Evolutionary conservation across 768 basidiomycete species (phyloP).

Genomic region (Multifurca ochricompacta): DNA sequence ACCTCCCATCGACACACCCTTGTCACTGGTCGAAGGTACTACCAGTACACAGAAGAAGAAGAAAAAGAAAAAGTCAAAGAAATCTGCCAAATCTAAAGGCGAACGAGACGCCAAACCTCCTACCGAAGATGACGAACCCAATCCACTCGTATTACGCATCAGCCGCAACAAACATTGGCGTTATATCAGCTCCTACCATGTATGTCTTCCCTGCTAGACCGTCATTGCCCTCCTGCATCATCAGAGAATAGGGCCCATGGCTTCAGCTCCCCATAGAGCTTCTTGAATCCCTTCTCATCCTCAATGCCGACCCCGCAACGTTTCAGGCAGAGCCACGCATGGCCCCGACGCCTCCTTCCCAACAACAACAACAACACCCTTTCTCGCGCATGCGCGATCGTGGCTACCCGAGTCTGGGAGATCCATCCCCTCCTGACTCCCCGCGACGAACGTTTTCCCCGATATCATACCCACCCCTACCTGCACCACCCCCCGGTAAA

Average conservation of each 20-base stretch:
- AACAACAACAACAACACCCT: constrained; percentile 21
- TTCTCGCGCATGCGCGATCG: constrained; percentile 35
- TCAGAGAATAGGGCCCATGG: constrained; percentile 68
- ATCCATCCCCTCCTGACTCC: constrained; percentile 32
- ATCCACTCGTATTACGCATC: constrained; percentile 69
- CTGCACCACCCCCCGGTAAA: constrained; percentile 51
- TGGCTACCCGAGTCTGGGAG: constrained; percentile 35
- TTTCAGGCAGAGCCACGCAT: constrained; percentile 40
- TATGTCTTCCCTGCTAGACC: constrained; percentile 34
- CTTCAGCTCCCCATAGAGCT: constrained; percentile 82
- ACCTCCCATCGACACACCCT: constrained; percentile 19
- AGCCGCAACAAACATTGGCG: constrained; percentile 93
- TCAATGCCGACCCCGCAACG: constrained; percentile 71
- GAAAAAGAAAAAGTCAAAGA: constrained; percentile 60
- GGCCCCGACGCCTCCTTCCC: constrained; percentile 32
- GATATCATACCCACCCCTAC: constrained; percentile 39
- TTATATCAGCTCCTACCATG: constrained; percentile 88
- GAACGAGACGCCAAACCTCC: constrained; percentile 34
- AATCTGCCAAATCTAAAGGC: constrained; percentile 58
- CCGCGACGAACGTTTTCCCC: constrained; percentile 26
- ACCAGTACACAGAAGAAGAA: constrained; percentile 49
- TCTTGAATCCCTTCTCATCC: constrained; percentile 68
- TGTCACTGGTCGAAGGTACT: constrained; percentile 23
- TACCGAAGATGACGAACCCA: constrained; percentile 36
- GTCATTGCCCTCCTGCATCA: neutral